Evolutionary conservation across 805 yeast species (phyloP), one percentile per base, ranked within the genome.

Genomic region (Candida incommunis): DNA sequence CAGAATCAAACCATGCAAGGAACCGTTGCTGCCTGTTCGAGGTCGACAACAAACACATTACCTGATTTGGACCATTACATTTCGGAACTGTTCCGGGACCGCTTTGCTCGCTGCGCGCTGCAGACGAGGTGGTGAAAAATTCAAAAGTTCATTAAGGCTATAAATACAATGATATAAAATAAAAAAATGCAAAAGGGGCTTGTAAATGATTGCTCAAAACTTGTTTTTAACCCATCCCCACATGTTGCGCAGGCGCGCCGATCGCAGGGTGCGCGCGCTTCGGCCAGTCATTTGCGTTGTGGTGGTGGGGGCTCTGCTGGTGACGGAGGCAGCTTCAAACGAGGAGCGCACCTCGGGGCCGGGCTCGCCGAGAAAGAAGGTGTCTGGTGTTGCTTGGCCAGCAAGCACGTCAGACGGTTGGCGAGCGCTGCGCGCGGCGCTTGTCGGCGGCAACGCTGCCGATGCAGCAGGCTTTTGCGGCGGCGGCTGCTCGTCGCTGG

Each of bases 401-500:
- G 37, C 37, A 25, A 25, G 27, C n/a, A n/a, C n/a, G n/a, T n/a
- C n/a, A n/a, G n/a, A n/a, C 7, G 27, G 27, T 18, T 9, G 37
- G 18, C 18, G 5, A 9, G 37, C 37, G n/a, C 18, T 11, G 20
- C 18, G 13, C 5, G 37, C 37, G 18, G 13, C 7, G 7, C 20
- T 5, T 5, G 18, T n/a, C 4, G 5, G 20, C 13, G 27, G 27
- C 13, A 9, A 7, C 13, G 7, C 27, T 13, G 27, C 27, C 27
- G 13, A 13, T 25, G 7, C 27, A 7, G 27, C 7, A 7, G 27
- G 27, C 13, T 25, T 7, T 18, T 9, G 7, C 37, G 9, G 9
- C 7, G 18, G 20, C 4, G 7, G 9, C 18, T 11, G 18, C 4
- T 86, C 22, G 69, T 88, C 65, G 88, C 85, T 58, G 96, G 96